Percentiles rank a stretch among this genome's conserved stretches.
Conservation (phyloP, 345 rosid genomes). For the Sonneratia alba region DNA sequence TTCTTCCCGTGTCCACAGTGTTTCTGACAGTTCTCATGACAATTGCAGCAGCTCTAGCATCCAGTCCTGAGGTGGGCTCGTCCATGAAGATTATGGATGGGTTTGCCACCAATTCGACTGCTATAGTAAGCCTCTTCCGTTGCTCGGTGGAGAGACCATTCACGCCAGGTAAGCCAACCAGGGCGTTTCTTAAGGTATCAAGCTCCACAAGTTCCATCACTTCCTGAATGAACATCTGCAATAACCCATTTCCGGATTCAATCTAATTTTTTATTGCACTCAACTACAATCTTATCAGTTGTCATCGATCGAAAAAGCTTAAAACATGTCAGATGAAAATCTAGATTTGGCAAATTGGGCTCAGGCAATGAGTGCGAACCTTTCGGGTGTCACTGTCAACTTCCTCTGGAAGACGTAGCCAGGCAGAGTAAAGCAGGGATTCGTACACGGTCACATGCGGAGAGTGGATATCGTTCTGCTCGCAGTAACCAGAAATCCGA, state of each 20-base stretch:
- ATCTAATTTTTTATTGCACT: neutral
- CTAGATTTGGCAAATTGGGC: neutral
- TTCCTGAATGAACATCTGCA: slow-evolving; percentile 76
- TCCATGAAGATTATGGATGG: slow-evolving; percentile 94
- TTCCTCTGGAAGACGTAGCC: slow-evolving; percentile 40
- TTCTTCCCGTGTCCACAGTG: slow-evolving; percentile 88
- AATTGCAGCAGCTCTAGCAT: slow-evolving; percentile 93
- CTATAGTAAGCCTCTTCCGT: slow-evolving; percentile 81
- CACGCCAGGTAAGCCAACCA: slow-evolving; percentile 83
- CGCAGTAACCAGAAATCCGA: slow-evolving; percentile 47
- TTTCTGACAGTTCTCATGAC: slow-evolving; percentile 89
- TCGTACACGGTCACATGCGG: slow-evolving; percentile 44
- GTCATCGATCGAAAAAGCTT: neutral
- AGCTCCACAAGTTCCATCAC: slow-evolving; percentile 90
- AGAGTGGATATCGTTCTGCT: slow-evolving; percentile 54
- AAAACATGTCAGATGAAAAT: no score
- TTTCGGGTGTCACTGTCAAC: slow-evolving; percentile 27
- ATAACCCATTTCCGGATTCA: neutral
- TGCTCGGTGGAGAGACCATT: slow-evolving; percentile 85
- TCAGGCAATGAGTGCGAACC: slow-evolving; percentile 13
- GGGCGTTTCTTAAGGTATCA: slow-evolving; percentile 42
- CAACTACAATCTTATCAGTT: no score
- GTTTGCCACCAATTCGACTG: slow-evolving; percentile 90
- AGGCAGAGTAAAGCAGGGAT: slow-evolving; percentile 43
- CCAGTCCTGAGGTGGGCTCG: slow-evolving; percentile 92